Conservation (phyloP, 2,329 filamentous ascomycete genomes). For the Zasmidium angulare region DNA sequence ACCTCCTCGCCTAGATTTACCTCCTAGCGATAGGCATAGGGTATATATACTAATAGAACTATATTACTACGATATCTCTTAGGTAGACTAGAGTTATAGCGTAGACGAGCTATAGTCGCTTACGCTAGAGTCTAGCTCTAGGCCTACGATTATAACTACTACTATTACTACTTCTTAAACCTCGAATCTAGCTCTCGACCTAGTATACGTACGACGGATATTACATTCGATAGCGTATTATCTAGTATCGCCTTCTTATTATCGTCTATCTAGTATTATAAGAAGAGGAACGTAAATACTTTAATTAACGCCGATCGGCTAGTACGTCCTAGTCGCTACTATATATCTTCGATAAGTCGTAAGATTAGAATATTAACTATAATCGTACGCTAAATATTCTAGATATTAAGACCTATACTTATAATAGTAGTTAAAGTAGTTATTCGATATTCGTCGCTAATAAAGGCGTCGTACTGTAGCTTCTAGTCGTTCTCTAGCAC, state of each 20-base stretch:
- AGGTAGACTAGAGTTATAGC: neutral
- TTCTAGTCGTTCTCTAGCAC: neutral
- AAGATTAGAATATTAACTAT: neutral
- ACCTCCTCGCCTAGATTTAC: too few species aligned
- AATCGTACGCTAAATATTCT: neutral
- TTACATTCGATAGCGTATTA: neutral
- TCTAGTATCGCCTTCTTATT: neutral
- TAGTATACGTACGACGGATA: neutral
- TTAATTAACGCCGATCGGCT: neutral
- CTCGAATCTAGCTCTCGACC: too few species aligned
- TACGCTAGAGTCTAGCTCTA: neutral
- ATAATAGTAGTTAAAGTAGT: neutral
- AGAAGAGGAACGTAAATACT: neutral
- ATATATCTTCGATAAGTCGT: neutral
- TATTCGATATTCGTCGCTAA: neutral
- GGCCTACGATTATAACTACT: neutral
- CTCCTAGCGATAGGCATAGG: too few species aligned
- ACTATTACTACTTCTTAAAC: too few species aligned
- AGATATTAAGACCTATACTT: neutral
- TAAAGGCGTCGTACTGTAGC: neutral
- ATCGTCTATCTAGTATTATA: neutral
- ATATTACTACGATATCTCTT: neutral
- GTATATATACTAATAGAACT: too few species aligned
- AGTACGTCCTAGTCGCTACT: neutral
- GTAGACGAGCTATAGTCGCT: neutral